phyloP scores from a whole-genome alignment of 495 filamentous ascomycete genomes.

The Articulospora tetracladia region DNA sequence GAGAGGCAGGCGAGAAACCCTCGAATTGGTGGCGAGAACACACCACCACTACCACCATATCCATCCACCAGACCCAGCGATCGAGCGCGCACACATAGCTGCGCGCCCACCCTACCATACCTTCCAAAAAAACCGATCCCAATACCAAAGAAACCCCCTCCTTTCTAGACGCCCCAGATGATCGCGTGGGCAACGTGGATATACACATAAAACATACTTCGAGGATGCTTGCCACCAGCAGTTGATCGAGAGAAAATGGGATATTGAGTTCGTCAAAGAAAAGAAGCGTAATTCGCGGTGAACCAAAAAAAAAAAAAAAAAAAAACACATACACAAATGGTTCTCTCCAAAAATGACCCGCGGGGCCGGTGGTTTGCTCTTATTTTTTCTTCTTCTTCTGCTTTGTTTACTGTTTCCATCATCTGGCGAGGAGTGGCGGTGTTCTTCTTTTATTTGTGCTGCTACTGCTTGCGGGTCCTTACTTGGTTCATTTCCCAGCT shows the following conservation, averaged over 20 bases:
- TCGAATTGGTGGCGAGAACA: too few relatives aligned
- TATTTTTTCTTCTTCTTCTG: background rate
- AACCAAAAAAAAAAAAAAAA: too few relatives aligned
- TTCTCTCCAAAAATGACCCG: background rate
- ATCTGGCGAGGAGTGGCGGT: background rate
- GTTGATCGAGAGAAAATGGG: constrained; percentile 11
- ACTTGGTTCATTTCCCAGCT: background rate
- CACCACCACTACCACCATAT: too few relatives aligned
- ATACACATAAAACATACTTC: background rate
- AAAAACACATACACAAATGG: too few relatives aligned
- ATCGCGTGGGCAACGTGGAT: background rate
- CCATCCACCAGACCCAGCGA: background rate
- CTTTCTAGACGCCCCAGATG: too few relatives aligned
- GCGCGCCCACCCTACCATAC: too few relatives aligned
- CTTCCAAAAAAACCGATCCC: too few relatives aligned
- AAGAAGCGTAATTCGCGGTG: constrained; percentile 10
- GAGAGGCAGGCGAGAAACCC: background rate
- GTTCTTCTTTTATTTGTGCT: background rate
- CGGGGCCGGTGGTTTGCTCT: background rate
- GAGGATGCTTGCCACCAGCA: background rate
- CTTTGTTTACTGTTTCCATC: background rate
- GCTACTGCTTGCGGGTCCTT: too few relatives aligned
- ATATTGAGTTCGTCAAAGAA: constrained; percentile 12
- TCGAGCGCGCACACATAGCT: background rate
- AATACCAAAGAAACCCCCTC: too few relatives aligned